phyloP scores from a whole-genome alignment of 768 basidiomycete genomes.

The Calvatia gigantea region DNA sequence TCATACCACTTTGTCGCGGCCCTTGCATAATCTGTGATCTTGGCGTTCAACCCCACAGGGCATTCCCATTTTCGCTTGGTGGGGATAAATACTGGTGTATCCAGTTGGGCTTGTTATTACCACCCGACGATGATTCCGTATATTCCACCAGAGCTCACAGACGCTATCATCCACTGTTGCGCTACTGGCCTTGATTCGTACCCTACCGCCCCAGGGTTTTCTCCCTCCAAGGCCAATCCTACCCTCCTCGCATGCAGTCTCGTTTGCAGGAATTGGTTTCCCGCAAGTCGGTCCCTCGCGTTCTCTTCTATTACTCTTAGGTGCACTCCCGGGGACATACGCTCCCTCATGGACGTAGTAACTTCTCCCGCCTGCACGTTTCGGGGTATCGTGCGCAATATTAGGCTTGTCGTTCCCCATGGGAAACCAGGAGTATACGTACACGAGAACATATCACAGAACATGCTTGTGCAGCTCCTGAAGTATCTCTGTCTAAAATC shows the following conservation, averaged over 20 bases:
- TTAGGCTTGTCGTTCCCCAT: not conserved
- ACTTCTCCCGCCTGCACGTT: not conserved
- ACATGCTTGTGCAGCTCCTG: not conserved
- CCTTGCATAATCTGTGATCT: too few relatives aligned
- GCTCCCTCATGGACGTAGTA: not conserved
- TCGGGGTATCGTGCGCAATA: not conserved
- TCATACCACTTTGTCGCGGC: too few relatives aligned
- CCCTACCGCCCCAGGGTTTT: not conserved
- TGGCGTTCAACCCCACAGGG: too few relatives aligned
- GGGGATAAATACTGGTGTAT: too few relatives aligned
- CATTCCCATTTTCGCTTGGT: too few relatives aligned
- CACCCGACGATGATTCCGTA: not conserved
- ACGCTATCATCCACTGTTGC: not conserved
- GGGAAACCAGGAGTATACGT: not conserved
- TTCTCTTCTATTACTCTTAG: not conserved
- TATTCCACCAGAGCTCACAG: slow-evolving; percentile 6
- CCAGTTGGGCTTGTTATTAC: not conserved
- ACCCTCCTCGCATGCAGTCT: slow-evolving; percentile 18
- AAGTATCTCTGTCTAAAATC: not conserved
- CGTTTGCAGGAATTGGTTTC: slow-evolving; percentile 23
- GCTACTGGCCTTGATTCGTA: not conserved
- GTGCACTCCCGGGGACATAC: not conserved
- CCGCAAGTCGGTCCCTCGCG: slow-evolving; percentile 1
- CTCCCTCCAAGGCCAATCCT: not conserved
- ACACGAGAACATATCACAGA: not conserved